phyloP scores from a whole-genome alignment of 768 basidiomycete genomes.

The Lactarius pseudohatsudake region DNA sequence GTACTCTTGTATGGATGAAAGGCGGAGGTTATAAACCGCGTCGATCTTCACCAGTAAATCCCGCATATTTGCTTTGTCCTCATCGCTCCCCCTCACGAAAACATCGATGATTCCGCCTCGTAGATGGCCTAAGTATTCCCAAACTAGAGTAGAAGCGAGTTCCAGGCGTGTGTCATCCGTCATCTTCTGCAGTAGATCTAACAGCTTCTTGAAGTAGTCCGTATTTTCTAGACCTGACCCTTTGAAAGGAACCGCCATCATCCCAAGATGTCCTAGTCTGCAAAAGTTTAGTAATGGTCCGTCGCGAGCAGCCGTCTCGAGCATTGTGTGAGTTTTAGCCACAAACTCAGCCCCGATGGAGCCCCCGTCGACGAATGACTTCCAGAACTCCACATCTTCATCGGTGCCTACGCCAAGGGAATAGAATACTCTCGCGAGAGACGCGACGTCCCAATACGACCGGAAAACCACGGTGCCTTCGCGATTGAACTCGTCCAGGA shows the following conservation, averaged over 20 bases:
- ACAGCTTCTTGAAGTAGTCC: conserved; percentile 15
- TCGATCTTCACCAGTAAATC: neutral
- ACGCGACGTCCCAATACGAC: conserved; percentile 14
- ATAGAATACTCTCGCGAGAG: conserved; percentile 9
- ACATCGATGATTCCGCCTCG: neutral
- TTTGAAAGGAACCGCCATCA: neutral
- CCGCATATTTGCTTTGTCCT: neutral
- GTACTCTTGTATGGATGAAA: neutral
- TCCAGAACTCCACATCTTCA: neutral
- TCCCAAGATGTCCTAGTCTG: conserved; percentile 3
- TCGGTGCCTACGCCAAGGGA: neutral
- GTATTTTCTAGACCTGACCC: neutral
- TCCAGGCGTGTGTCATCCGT: neutral
- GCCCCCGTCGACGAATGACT: neutral
- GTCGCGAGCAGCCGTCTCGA: neutral
- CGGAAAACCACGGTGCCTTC: neutral
- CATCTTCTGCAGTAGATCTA: neutral
- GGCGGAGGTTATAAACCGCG: neutral
- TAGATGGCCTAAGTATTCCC: neutral
- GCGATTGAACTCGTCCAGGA: neutral
- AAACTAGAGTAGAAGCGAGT: neutral
- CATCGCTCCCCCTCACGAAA: neutral
- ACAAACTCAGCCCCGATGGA: neutral
- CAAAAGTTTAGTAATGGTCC: conserved; percentile 20
- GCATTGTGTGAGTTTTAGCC: neutral